Percentiles rank a stretch among this genome's conserved stretches.
Conservation (phyloP, 306 rosid genomes). For the Rosa rugosa region DNA sequence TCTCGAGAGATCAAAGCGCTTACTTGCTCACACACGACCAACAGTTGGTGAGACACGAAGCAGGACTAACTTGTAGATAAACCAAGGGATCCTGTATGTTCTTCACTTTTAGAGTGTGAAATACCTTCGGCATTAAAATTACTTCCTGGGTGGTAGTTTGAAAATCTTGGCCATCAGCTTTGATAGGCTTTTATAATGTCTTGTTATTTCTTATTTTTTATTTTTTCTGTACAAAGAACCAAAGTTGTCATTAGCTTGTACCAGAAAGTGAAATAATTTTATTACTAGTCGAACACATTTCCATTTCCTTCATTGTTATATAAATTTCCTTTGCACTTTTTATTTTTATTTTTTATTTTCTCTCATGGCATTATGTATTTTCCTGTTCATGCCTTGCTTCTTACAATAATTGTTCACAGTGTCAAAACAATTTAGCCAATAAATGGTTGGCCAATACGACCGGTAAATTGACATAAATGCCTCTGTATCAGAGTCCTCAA, state of each 20-base stretch:
- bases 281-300: too few relatives aligned
- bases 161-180: background rate
- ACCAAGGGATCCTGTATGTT: background rate
- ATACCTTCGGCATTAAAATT: background rate
- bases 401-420: too few relatives aligned
- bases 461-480: too few relatives aligned
- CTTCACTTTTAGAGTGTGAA: background rate
- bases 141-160: background rate
- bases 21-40: constrained; percentile 43
- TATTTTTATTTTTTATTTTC: too few relatives aligned
- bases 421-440: too few relatives aligned
- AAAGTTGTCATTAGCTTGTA: background rate
- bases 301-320: too few relatives aligned
- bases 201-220: background rate
- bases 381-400: too few relatives aligned
- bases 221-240: background rate
- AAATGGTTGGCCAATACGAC: too few relatives aligned
- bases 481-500: too few relatives aligned
- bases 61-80: constrained; percentile 22
- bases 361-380: too few relatives aligned
- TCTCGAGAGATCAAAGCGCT: constrained; percentile 46
- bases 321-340: too few relatives aligned
- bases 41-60: constrained; percentile 28
- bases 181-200: background rate
- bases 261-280: background rate